Base-by-base conservation (phyloP, 208 protist genomes). In the Acanthamoeba lenticulata region DNA sequence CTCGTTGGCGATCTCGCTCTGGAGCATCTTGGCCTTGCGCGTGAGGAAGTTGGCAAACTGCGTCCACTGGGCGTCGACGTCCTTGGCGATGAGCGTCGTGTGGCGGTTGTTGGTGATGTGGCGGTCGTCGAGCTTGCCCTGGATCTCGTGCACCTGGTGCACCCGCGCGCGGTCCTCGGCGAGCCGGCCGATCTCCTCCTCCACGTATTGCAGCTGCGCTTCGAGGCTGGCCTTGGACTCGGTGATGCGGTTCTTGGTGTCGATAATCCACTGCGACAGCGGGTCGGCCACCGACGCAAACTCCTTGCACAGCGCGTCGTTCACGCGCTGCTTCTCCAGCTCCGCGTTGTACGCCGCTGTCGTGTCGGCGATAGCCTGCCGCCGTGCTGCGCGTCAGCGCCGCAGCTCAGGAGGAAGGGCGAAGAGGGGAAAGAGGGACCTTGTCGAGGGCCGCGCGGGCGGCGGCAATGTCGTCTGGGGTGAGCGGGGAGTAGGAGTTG, bases 301-400 rank as follows among this genome's bases (percentile, higher is more conserved):
- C 52, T 95, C 77, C 52, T 60, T 62, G 85, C 94, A 95, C 6
- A 94, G 44, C 34, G 44, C 85, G 29, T 95, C 94, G 38, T 95
- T 95, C 5, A 42, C 55, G 21, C 49, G 7, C 40, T 95, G 89
- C 19, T 13, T 83, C 83, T 74, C 92, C 19, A 95, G 90, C 24
- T 94, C 94, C 6, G 62, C n/a, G 11, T 72, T 36, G 94, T 95
- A 92, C 34, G 83, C 83, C 29, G 32, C 2, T 6, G 57, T 77
- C 7, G 62, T 57, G 62, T 57, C 92, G 32, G 60, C 90, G 24
- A 83, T 83, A 24, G 72, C 72, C 72, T 81, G 32, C 5, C 27
- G 19, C 60, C 69, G 32, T 44, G 21, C 29, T 40, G n/a, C 65
- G 65, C 34, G 29, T 38, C 24, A 7, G 27, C 15, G 34, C 72